phyloP scores from a whole-genome alignment of 805 yeast species.

The Wickerhamiella hasegawae region DNA sequence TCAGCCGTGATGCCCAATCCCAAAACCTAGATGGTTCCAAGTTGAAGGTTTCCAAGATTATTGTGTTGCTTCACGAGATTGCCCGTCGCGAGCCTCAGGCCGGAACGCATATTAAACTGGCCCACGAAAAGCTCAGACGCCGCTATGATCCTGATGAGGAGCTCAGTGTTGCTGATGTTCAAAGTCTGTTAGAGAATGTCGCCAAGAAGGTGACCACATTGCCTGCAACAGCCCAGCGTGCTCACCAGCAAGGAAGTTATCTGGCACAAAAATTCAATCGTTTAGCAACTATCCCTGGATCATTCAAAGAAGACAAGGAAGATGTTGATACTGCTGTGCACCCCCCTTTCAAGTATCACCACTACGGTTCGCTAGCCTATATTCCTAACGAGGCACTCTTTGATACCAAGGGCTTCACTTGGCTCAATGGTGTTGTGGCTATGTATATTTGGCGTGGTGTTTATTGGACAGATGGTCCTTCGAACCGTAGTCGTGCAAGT shows the following conservation, averaged over 20 bases:
- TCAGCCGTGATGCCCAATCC: slow-evolving; percentile 29
- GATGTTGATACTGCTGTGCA: slow-evolving; percentile 38
- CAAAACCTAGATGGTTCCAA: slow-evolving; percentile 18
- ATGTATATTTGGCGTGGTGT: slow-evolving; percentile 62
- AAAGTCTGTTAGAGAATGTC: slow-evolving; percentile 33
- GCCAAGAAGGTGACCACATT: slow-evolving; percentile 49
- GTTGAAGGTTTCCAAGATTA: slow-evolving; percentile 5
- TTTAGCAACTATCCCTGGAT: slow-evolving; percentile 23
- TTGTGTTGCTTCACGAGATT: slow-evolving; percentile 8
- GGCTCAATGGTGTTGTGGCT: slow-evolving; percentile 52
- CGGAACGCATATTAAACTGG: slow-evolving; percentile 11
- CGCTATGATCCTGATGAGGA: slow-evolving; percentile 11
- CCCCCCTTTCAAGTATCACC: slow-evolving; percentile 46
- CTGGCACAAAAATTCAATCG: slow-evolving; percentile 43
- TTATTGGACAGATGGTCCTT: slow-evolving; percentile 52
- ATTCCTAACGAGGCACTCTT: slow-evolving; percentile 58
- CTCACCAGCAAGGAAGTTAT: slow-evolving; percentile 54
- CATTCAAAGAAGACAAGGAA: slow-evolving; percentile 24
- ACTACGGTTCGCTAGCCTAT: slow-evolving; percentile 52
- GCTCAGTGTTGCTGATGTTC: slow-evolving; percentile 35
- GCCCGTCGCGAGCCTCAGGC: slow-evolving; percentile 14
- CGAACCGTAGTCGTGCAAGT: slow-evolving; percentile 45
- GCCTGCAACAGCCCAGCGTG: slow-evolving; percentile 65
- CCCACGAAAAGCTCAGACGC: slow-evolving; percentile 11
- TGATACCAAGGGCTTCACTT: slow-evolving; percentile 45